A percentile compares a stretch with the other conserved stretches of the same genome.
Evolutionary conservation across 2,329 filamentous ascomycete genomes (phyloP).

Genomic region (Calonectria honghensis): DNA sequence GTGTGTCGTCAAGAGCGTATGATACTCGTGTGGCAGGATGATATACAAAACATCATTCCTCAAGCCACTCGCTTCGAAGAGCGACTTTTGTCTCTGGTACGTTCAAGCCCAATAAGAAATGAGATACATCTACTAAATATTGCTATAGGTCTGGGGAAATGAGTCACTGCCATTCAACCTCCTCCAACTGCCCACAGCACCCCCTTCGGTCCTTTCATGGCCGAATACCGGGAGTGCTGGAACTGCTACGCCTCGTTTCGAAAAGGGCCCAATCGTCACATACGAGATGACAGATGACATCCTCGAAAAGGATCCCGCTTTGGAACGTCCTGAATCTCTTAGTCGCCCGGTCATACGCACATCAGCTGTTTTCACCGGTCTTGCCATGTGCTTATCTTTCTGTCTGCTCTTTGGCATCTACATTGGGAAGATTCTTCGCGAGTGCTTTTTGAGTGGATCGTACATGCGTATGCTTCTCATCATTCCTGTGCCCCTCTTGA

Average conservation of each 20-base stretch:
- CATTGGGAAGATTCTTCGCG: conserved; percentile 60
- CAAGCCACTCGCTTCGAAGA: conserved; percentile 33
- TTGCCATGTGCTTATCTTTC: conserved; percentile 61
- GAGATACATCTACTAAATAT: background rate
- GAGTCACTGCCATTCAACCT: conserved; percentile 32
- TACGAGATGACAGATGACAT: conserved; percentile 28
- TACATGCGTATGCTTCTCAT: conserved; percentile 63
- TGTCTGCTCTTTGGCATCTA: conserved; percentile 63
- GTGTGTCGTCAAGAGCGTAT: conserved; percentile 29
- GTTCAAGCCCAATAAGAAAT: background rate
- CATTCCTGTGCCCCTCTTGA: conserved; percentile 60
- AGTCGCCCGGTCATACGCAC: conserved; percentile 14
- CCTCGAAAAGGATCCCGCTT: conserved; percentile 26
- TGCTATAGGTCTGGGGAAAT: conserved; percentile 21
- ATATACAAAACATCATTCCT: conserved; percentile 32
- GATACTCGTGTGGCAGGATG: conserved; percentile 28
- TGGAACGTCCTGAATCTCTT: conserved; percentile 27
- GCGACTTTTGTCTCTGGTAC: conserved; percentile 23
- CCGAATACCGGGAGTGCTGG: conserved; percentile 30
- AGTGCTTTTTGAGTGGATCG: conserved; percentile 61
- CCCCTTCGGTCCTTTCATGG: conserved; percentile 14
- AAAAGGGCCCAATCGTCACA: conserved; percentile 5
- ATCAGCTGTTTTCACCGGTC: conserved; percentile 58
- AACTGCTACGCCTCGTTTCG: conserved; percentile 18
- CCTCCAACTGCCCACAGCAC: conserved; percentile 25